Base-by-base conservation (phyloP, 345 rosid species). In the Citrus reticulata region DNA sequence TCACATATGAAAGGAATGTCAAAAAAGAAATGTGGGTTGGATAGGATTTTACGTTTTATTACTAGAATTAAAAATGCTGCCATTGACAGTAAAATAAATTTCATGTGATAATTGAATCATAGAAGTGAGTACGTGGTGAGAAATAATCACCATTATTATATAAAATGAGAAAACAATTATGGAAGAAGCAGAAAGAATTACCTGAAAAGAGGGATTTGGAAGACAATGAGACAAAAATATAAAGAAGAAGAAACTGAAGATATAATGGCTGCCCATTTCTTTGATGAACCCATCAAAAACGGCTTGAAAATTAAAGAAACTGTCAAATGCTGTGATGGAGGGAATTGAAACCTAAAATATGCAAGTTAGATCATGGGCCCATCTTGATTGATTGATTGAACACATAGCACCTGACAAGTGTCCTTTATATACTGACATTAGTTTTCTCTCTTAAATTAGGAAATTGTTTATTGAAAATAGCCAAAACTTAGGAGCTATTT, bases 171-270 rank as follows among this genome's bases (percentile, higher is more conserved):
- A 57, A 66, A 9, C n/a, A 58, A 46, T 3, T 20, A 70, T 17
- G 27, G 49, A 6, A 65, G 30, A 25, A 5, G 4, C 40, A n/a
- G 9, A 17, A 71, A 25, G 39, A 9, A 9, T 42, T 89, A 95
- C 98, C 99, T 89, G 96, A 95, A 95, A 76, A 92, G 94, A 68
- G 99, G 93, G 76, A 91, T 74, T 87, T 93, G 99, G 66, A 93
- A 87, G 84, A 93, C 73, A 76, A 95, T 84, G 86, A 93, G 74
- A 74, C 85, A 70, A 71, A 90, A 82, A 81, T 79, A 86, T 0
- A 88, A 20, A 22, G 60, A 79, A 60, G 88, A 81, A 46, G 97
- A 91, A 75, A 87, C 51, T 27, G 82, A 73, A 55, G 97, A 91
- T 71, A 93, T 77, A 76, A 67, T 34, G 75, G 81, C 72, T 30